Evolutionary conservation across 2,329 filamentous ascomycete genomes (phyloP), one percentile per base, ranked within the genome.

Genomic region (Furcasterigmium furcatum): DNA sequence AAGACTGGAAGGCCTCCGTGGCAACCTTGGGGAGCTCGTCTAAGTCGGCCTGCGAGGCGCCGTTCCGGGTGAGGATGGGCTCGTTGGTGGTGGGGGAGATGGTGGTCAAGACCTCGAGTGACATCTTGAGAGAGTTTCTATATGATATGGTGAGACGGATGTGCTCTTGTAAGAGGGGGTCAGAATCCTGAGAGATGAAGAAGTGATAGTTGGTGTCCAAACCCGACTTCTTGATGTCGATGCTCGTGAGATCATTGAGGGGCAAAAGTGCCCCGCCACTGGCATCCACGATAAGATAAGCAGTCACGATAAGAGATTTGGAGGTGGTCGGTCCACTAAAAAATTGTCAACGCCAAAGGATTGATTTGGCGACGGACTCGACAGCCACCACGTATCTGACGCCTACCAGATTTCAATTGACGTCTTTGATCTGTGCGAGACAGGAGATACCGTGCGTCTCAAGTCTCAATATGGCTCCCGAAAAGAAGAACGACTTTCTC

Each of bases 51-150:
- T 80, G 68, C 38, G 88, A 85, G 54, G 87, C 76, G 56, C 88
- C 90, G 65, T 84, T 83, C 55, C 91, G 84, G 49, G 85, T 89
- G 54, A 95, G 67, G 64, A 97, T 82, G 46, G 87, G 77, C 71
- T 91, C 83, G 68, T 94, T 92, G 54, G 91, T 96, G 52, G 82
- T 86, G 46, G 92, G 92, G 4, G 92, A 97, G 67, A 96, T 91
- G 54, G 92, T 96, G 25, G 74, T 84, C 57, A 85, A 74, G 41
- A 73, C 72, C 70, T 85, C 82, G 59, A 78, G 72, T 51, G 82
- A 83, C 82, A 85, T 85, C 45, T 49, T 72, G 58, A 43, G 25
- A 40, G 25, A 4, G 22, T n/a, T 40, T 16, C 24, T 16, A 14
- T 22, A 24, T 24, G 16, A 24, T 19, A 45, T 9, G 22, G 27